A percentile compares a stretch with the other conserved stretches of the same genome.
phyloP scores from a whole-genome alignment of 176 grass and related monocot species.

The Themeda triandra region DNA sequence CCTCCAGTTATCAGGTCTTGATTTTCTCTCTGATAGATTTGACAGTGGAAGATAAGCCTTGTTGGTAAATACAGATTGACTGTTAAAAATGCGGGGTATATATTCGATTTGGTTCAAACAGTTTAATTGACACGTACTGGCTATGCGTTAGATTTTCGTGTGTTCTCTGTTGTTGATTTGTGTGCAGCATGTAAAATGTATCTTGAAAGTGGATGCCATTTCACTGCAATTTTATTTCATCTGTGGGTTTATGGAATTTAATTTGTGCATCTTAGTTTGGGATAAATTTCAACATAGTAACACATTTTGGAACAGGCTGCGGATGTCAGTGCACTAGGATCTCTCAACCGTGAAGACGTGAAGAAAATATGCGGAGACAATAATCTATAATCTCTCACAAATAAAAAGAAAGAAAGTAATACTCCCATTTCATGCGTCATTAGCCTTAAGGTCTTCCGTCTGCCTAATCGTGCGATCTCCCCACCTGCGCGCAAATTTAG shows the following conservation, averaged over 20 bases:
- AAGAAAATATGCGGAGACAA: slow-evolving; percentile 97
- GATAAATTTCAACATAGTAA: neutral
- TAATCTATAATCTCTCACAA: neutral
- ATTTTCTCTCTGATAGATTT: neutral
- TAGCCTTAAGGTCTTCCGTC: too few relatives aligned
- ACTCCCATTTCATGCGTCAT: too few relatives aligned
- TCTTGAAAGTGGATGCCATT: neutral
- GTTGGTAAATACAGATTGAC: neutral
- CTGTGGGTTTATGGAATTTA: slow-evolving; percentile 9
- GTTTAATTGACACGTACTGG: slow-evolving; percentile 10
- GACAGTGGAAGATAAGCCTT: neutral
- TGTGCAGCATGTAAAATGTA: neutral
- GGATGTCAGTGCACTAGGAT: slow-evolving; percentile 64
- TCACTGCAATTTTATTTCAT: neutral
- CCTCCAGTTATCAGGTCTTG: neutral
- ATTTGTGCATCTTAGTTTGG: neutral
- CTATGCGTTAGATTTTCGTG: neutral
- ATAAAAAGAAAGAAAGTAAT: too few relatives aligned
- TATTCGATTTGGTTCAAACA: neutral
- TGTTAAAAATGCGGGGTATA: neutral
- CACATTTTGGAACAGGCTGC: slow-evolving; percentile 49
- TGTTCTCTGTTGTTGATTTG: neutral
- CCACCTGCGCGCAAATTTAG: too few relatives aligned
- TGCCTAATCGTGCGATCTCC: too few relatives aligned
- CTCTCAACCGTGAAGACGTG: slow-evolving; percentile 74